A percentile compares a stretch with the other conserved stretches of the same genome.
Evolutionary conservation across 305 asterid genomes (phyloP).

Genomic region (Withania somnifera): DNA sequence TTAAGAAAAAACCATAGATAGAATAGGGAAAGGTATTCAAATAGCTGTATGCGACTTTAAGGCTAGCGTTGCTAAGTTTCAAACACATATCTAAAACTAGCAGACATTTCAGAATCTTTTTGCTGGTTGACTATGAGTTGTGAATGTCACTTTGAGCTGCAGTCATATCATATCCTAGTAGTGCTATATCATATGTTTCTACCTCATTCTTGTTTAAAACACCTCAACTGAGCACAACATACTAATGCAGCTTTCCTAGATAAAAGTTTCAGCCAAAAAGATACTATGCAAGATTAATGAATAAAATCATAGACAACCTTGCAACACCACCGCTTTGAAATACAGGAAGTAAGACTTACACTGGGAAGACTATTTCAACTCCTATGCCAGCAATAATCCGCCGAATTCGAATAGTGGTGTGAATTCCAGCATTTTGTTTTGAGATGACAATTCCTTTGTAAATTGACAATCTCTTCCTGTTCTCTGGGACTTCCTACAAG

Average conservation of each 20-base stretch:
- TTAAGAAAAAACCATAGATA: neutral
- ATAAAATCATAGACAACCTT: neutral
- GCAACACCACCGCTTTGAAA: neutral
- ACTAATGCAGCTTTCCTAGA: neutral
- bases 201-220: neutral
- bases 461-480: slow-evolving; percentile 56
- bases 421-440: slow-evolving; percentile 90
- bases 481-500: slow-evolving; percentile 75
- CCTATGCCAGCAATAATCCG: slow-evolving; percentile 89
- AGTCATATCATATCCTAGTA: neutral
- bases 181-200: neutral
- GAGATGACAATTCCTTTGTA: slow-evolving; percentile 87
- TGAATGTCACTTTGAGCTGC: neutral
- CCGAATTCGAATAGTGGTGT: slow-evolving; percentile 83
- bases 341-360: slow-evolving; percentile 33
- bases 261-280: neutral
- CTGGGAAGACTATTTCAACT: slow-evolving; percentile 89
- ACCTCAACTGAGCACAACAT: neutral
- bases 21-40: neutral
- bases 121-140: neutral
- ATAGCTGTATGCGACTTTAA: neutral
- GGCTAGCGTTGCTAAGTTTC: neutral
- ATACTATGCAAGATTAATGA: neutral
- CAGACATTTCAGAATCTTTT: neutral
- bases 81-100: neutral